Conservation (phyloP, 495 filamentous ascomycete species). For the Penicillium robsamsonii region DNA sequence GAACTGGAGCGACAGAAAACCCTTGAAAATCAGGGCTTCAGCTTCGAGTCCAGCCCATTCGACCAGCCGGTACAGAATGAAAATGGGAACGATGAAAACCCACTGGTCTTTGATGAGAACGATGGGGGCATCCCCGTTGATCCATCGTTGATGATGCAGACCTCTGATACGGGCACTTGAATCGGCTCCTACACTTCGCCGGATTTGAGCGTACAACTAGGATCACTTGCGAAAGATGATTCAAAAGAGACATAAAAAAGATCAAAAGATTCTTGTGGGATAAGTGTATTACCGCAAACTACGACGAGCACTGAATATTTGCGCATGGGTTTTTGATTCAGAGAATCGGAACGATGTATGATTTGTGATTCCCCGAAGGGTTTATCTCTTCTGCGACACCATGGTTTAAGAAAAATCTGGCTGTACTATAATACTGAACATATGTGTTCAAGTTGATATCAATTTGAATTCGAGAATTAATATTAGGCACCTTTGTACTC, state of each 20-base stretch:
- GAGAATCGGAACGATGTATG: background rate
- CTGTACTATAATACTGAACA: conserved; percentile 11
- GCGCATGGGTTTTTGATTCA: background rate
- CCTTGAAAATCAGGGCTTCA: conserved; percentile 3
- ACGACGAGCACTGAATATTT: background rate
- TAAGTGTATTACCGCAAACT: background rate
- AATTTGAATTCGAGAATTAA: conserved; percentile 5
- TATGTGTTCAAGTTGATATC: conserved; percentile 4
- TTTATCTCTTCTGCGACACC: conserved; percentile 3
- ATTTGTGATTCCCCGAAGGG: conserved; percentile 12
- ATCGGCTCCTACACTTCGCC: background rate
- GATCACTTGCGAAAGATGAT: background rate
- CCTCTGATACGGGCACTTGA: conserved; percentile 11
- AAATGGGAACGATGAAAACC: background rate
- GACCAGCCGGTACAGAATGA: background rate
- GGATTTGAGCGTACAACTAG: background rate
- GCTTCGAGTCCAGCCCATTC: conserved; percentile 5
- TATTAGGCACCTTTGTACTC: conserved; percentile 51
- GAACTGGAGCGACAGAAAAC: background rate
- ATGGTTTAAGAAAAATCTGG: conserved; percentile 8
- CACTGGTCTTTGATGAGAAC: background rate
- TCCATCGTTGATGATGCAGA: conserved; percentile 38
- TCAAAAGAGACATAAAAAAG: background rate
- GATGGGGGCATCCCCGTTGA: conserved; percentile 49
- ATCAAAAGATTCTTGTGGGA: background rate